Percentiles rank a stretch among this genome's conserved stretches.
Conservation (phyloP, 164 flowering plant species). For the Macadamia integrifolia region DNA sequence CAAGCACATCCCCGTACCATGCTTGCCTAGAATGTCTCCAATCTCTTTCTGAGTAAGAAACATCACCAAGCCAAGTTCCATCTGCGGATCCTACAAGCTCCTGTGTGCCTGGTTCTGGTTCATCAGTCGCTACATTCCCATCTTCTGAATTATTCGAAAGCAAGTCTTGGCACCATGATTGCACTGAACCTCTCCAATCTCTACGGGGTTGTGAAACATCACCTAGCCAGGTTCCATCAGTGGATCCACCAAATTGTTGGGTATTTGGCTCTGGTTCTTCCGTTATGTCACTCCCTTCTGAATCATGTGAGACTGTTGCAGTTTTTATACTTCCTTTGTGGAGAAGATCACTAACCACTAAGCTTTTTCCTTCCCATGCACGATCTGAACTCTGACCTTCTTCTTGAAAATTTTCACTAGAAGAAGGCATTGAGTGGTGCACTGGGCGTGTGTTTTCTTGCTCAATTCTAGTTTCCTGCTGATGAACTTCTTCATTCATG, state of each 20-base stretch:
- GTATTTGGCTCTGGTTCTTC: slow-evolving; percentile 10
- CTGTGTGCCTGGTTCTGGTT: slow-evolving; percentile 15
- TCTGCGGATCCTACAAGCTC: slow-evolving; percentile 12
- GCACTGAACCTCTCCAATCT: slow-evolving; percentile 53
- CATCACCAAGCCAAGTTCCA: slow-evolving; percentile 16
- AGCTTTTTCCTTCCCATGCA: slow-evolving; percentile 10
- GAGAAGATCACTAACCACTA: slow-evolving; percentile 15
- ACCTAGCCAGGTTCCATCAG: slow-evolving; percentile 15
- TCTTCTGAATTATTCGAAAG: slow-evolving; percentile 40
- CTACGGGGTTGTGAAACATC: slow-evolving; percentile 16
- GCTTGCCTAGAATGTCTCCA: slow-evolving; percentile 55
- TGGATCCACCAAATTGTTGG: slow-evolving; percentile 9
- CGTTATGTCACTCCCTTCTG: too few species aligned
- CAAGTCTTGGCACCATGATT: slow-evolving; percentile 49
- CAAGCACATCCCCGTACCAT: slow-evolving; percentile 40
- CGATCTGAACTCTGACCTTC: slow-evolving; percentile 10
- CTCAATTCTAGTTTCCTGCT: slow-evolving; percentile 10
- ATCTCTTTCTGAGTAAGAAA: slow-evolving; percentile 20
- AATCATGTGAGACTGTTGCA: neutral
- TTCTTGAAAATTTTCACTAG: slow-evolving; percentile 22
- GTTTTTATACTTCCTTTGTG: slow-evolving; percentile 17
- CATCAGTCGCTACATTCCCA: slow-evolving; percentile 22
- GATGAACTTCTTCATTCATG: slow-evolving; percentile 6
- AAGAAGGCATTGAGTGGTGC: slow-evolving; percentile 13
- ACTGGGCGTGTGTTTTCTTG: slow-evolving; percentile 8